These are phyloP conservation scores for Solanum clarkiae DNA, from an alignment of 257 asterid genomes.

Conservation along the genomic window DNA sequence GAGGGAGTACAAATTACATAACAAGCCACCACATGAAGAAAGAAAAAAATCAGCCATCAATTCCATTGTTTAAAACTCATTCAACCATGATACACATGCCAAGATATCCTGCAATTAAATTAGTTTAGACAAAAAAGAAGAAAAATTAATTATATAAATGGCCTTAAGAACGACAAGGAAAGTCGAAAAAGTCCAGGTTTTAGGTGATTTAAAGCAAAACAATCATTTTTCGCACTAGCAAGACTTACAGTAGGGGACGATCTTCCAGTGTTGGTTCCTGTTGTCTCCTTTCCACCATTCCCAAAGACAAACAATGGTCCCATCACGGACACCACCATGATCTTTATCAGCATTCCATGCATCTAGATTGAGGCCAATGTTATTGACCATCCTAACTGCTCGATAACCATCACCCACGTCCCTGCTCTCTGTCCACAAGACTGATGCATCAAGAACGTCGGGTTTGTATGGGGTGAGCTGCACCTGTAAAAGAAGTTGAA, in stretches of 20 bases:
- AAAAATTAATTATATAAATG: background rate
- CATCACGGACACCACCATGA: slow-evolving; percentile 84
- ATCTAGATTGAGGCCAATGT: slow-evolving; percentile 66
- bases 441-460: slow-evolving; percentile 57
- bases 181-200: background rate
- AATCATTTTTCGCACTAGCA: background rate
- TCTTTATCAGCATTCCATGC: slow-evolving; percentile 73
- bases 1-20: background rate
- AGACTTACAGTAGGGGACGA: slow-evolving; percentile 65
- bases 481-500: slow-evolving; percentile 10
- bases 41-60: background rate
- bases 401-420: slow-evolving; percentile 65
- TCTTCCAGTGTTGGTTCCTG: slow-evolving; percentile 89
- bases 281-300: slow-evolving; percentile 86
- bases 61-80: background rate
- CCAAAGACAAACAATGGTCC: slow-evolving; percentile 77
- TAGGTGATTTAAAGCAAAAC: background rate
- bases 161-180: too few relatives aligned
- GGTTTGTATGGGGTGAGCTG: slow-evolving; percentile 44
- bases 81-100: background rate
- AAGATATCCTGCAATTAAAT: background rate
- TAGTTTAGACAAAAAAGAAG: background rate
- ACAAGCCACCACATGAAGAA: background rate
- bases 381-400: slow-evolving; percentile 72
- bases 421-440: slow-evolving; percentile 87